phyloP scores from a whole-genome alignment of 768 basidiomycete genomes.

The Hygrophorus pudorinus region DNA sequence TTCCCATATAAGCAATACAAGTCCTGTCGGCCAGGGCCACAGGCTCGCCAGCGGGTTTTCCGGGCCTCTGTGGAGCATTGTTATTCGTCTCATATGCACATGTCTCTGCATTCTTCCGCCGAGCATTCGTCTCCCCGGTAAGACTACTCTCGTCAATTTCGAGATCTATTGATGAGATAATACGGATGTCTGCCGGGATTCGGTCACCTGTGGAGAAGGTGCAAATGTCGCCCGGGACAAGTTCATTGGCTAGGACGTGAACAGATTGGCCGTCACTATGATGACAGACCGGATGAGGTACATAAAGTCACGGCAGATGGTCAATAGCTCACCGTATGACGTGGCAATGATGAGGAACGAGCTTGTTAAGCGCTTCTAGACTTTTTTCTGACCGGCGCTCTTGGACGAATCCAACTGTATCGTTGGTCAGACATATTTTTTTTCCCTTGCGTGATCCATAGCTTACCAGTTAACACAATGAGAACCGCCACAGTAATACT shows the following conservation, averaged over 20 bases:
- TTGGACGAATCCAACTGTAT: slow-evolving; percentile 83
- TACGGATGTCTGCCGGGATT: slow-evolving; percentile 85
- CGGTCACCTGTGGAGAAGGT: slow-evolving; percentile 88
- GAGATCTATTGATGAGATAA: slow-evolving; percentile 72
- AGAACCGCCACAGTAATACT: slow-evolving; percentile 88
- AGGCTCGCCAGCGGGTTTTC: slow-evolving; percentile 23
- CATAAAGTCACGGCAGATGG: slow-evolving; percentile 13
- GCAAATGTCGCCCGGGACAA: slow-evolving; percentile 93
- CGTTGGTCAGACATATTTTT: slow-evolving; percentile 12
- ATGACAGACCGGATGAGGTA: slow-evolving; percentile 16
- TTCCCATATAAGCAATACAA: slow-evolving; percentile 94
- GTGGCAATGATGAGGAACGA: slow-evolving; percentile 95
- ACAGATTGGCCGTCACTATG: slow-evolving; percentile 48
- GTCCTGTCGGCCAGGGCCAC: slow-evolving; percentile 71
- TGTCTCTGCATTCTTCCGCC: slow-evolving; percentile 52
- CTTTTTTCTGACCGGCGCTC: slow-evolving; percentile 92
- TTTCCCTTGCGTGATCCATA: not conserved
- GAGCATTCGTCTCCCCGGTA: slow-evolving; percentile 85
- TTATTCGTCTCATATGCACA: slow-evolving; percentile 33
- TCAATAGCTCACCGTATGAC: slow-evolving; percentile 51
- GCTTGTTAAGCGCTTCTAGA: slow-evolving; percentile 89
- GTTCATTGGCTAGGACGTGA: slow-evolving; percentile 88
- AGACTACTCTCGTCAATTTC: slow-evolving; percentile 95
- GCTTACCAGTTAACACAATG: slow-evolving; percentile 85
- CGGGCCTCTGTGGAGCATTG: slow-evolving; percentile 6